These are phyloP conservation scores for Leucogyrophana mollusca DNA, from an alignment of 768 basidiomycete species.

Conservation along the genomic window DNA sequence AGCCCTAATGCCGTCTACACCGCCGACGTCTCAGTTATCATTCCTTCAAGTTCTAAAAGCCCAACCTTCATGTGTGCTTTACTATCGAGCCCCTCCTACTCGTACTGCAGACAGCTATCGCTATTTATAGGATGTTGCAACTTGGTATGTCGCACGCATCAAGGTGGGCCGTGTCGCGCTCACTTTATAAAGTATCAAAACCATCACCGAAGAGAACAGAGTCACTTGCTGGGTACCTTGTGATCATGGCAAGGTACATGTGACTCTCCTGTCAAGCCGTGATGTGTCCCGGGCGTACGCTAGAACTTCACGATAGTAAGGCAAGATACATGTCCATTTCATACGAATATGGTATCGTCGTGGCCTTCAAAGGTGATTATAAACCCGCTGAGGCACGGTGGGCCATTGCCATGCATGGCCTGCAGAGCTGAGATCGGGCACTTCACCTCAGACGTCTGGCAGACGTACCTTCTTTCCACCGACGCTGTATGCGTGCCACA, in stretches of 20 bases:
- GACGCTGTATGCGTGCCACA: not conserved
- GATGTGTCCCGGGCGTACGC: not conserved
- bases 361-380: slow-evolving; percentile 3
- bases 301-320: slow-evolving; percentile 7
- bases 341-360: not conserved
- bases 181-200: slow-evolving; percentile 3
- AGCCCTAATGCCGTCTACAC: too few relatives aligned
- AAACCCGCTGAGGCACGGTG: not conserved
- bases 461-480: not conserved
- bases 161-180: slow-evolving; percentile 3
- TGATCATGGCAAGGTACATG: slow-evolving; percentile 9
- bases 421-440: slow-evolving; percentile 7
- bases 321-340: slow-evolving; percentile 2
- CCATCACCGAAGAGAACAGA: slow-evolving; percentile 7
- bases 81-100: too few relatives aligned
- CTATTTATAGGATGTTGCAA: slow-evolving; percentile 3
- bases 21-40: too few relatives aligned
- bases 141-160: slow-evolving; percentile 1
- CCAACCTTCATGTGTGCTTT: too few relatives aligned
- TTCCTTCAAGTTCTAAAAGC: too few relatives aligned
- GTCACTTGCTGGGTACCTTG: slow-evolving; percentile 9
- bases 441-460: not conserved
- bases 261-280: not conserved
- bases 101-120: too few relatives aligned
- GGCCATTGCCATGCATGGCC: not conserved